Base-by-base conservation (phyloP, 140 eudicot species). In the Senecio squalidus region DNA sequence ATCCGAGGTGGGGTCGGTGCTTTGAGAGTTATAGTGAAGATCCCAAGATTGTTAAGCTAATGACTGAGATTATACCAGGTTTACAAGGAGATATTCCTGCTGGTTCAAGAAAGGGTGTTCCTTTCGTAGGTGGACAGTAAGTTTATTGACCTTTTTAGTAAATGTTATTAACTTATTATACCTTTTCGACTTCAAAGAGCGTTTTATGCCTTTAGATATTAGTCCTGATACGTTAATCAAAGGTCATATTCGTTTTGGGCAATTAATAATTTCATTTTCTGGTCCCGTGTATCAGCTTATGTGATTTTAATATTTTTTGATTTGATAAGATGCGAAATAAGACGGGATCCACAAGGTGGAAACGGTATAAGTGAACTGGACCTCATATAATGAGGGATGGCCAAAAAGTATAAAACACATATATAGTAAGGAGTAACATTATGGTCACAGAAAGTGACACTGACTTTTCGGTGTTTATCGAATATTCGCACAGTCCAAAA, bases 1-100 rank as follows among this genome's bases (percentile, higher is more conserved):
- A 83, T 79, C 86, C 86, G 10, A 79, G 91, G 62, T 83, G 91
- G 91, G 91, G 91, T 21, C 76, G 91, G 0, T 83, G 91, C 38
- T 83, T 18, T 9, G 86, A 83, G 36, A 83, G 91, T 65, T 83
- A 68, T 20, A 79, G 91, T 40, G 91, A 83, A 64, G 91, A 83
- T 66, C 83, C 83, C 22, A 73, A 74, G 25, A 66, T 83, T 27
- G 83, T 83, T 34, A 76, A 69, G 56, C 41, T 61, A 20, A 83
- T 83, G 91, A 83, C 86, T 0, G 86, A 83, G 49, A 77, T 76
- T 33, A 73, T 83, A 39, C 76, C 85, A 1, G 91, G 91, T 48
- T 50, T 83, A 73, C 91, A 83, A 47, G 91, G 91, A 70, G 79
- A 78, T 15, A 60, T 70, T 48, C 84, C 81, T 62, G 40, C 74